phyloP scores from a whole-genome alignment of 2,329 filamentous ascomycete species.

The Triangularia verruculosa region DNA sequence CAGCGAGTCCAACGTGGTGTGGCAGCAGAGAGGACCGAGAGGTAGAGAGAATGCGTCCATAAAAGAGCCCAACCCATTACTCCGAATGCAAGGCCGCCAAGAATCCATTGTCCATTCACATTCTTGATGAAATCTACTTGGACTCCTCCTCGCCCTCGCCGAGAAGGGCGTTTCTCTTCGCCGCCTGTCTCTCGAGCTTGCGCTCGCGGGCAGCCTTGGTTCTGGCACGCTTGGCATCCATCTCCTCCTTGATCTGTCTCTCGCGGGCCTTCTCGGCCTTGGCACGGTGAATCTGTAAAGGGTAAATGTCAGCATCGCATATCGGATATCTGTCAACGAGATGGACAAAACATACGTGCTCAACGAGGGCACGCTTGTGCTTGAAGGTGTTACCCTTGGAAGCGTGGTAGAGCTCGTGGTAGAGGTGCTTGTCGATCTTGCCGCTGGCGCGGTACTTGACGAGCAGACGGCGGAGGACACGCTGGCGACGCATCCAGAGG shows the following conservation, averaged over 20 bases:
- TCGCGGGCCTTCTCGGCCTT: conserved; percentile 99
- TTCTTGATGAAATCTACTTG: conserved; percentile 47
- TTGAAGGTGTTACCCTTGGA: conserved; percentile 99
- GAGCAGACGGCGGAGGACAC: conserved; percentile 96
- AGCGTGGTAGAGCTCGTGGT: conserved; percentile 99
- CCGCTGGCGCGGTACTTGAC: conserved; percentile 99
- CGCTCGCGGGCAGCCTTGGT: conserved; percentile 99
- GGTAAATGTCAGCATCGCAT: conserved; percentile 17
- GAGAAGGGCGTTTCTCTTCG: conserved; percentile 85
- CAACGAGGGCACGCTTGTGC: conserved; percentile 99
- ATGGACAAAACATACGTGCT: conserved; percentile 77
- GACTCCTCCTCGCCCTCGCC: conserved; percentile 64
- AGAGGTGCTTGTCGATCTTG: conserved; percentile 99
- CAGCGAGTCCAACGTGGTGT: conserved; percentile 23
- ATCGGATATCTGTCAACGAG: not conserved
- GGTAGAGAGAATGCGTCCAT: conserved; percentile 30
- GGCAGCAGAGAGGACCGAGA: conserved; percentile 26
- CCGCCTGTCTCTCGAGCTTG: conserved; percentile 85
- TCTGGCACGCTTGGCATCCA: conserved; percentile 99
- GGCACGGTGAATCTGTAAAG: conserved; percentile 93
- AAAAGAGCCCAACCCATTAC: conserved; percentile 57
- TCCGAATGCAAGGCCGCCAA: conserved; percentile 52
- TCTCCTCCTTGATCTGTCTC: conserved; percentile 95
- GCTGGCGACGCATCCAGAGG: conserved; percentile 99
- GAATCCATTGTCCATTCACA: conserved; percentile 47